phyloP scores from a whole-genome alignment of 805 yeast species.

The Hanseniaspora pseudoguilliermondii region DNA sequence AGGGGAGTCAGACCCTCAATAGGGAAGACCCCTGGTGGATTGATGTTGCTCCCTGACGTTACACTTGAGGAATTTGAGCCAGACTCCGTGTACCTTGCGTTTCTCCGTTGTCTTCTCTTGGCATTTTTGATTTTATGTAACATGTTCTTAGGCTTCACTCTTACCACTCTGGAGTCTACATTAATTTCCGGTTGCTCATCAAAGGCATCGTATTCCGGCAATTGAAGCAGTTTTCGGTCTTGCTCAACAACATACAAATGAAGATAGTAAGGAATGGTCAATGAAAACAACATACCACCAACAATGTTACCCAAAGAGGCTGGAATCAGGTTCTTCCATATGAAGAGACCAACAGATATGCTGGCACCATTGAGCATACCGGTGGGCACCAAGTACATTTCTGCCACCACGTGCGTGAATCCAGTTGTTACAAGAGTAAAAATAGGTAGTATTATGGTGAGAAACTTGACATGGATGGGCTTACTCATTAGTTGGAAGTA shows the following conservation, averaged over 20 bases:
- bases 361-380: slow-evolving; percentile 59
- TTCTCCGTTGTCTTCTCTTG: slow-evolving; percentile 1
- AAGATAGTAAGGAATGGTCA: slow-evolving; percentile 56
- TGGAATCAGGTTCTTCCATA: slow-evolving; percentile 64
- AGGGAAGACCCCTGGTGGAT: slow-evolving; percentile 67
- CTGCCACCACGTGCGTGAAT: slow-evolving; percentile 71
- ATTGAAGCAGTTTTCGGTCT: slow-evolving; percentile 46
- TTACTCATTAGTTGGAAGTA: slow-evolving; percentile 67
- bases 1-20: slow-evolving; percentile 62
- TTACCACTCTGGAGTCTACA: slow-evolving; percentile 66
- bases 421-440: slow-evolving; percentile 71
- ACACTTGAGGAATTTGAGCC: neutral
- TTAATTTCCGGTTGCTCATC: slow-evolving; percentile 74
- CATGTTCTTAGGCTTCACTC: slow-evolving; percentile 26
- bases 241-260: slow-evolving; percentile 62
- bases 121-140: slow-evolving; percentile 10
- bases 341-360: slow-evolving; percentile 47
- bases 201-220: slow-evolving; percentile 57
- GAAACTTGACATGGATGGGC: slow-evolving; percentile 62
- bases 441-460: slow-evolving; percentile 53
- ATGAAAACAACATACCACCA: slow-evolving; percentile 62
- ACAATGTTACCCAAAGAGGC: slow-evolving; percentile 62
- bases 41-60: slow-evolving; percentile 29
- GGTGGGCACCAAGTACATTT: slow-evolving; percentile 55
- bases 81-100: slow-evolving; percentile 1